A percentile compares a stretch with the other conserved stretches of the same genome.
Evolutionary conservation across 2,329 filamentous ascomycete genomes (phyloP).

Genomic region (Xylariaceae sp.): DNA sequence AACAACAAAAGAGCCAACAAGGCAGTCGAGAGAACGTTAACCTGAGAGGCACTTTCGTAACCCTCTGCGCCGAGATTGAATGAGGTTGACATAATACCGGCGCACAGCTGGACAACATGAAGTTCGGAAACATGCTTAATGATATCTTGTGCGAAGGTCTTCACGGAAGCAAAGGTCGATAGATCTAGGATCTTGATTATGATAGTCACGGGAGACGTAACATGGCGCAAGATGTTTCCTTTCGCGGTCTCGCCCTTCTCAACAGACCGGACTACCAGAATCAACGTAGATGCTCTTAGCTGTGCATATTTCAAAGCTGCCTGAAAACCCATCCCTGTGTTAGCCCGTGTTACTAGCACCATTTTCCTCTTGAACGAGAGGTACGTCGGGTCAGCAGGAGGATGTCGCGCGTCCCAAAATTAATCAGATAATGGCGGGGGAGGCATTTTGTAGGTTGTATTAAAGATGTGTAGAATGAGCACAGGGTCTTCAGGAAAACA

Average conservation of each 20-base stretch:
- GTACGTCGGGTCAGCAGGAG: conserved; percentile 46
- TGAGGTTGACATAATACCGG: conserved; percentile 6
- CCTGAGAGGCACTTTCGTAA: conserved; percentile 59
- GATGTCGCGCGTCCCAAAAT: conserved; percentile 25
- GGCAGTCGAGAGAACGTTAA: conserved; percentile 63
- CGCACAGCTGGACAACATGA: conserved; percentile 46
- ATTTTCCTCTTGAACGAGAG: conserved; percentile 46
- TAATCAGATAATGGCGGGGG: conserved; percentile 6
- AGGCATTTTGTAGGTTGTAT: too few species aligned
- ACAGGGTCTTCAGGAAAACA: not conserved
- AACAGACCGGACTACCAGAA: conserved; percentile 52
- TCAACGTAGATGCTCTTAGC: conserved; percentile 48
- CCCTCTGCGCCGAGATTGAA: conserved; percentile 44
- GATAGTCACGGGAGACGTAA: conserved; percentile 28
- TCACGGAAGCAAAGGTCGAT: conserved; percentile 51
- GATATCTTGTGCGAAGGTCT: conserved; percentile 47
- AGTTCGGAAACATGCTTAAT: conserved; percentile 45
- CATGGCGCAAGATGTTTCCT: conserved; percentile 35
- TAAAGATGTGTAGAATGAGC: too few species aligned
- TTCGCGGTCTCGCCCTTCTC: conserved; percentile 51
- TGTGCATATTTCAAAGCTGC: conserved; percentile 54
- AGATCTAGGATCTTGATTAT: conserved; percentile 55
- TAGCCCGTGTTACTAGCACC: conserved; percentile 57
- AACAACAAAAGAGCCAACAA: conserved; percentile 59
- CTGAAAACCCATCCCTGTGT: conserved; percentile 56